Evolutionary conservation across 352 stramenopile species (phyloP).

Genomic region (Phytophthora kernoviae): DNA sequence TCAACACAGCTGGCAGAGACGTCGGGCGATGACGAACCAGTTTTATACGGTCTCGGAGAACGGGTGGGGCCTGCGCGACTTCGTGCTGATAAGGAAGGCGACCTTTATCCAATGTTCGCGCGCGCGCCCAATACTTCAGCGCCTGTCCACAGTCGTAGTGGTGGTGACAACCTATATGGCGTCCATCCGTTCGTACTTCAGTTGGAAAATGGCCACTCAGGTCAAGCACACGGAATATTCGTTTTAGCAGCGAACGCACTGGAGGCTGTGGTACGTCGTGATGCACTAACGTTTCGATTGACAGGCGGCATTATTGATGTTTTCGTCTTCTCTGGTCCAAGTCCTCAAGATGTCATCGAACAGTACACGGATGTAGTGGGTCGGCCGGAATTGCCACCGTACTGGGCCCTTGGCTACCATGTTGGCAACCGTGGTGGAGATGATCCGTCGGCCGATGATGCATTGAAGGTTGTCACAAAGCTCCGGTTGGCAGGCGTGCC

Average conservation of each 20-base stretch:
- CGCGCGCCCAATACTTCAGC: conserved; percentile 27
- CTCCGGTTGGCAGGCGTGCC: conserved; percentile 58
- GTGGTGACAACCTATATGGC: conserved; percentile 79
- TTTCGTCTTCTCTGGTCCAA: conserved; percentile 75
- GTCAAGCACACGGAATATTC: conserved; percentile 74
- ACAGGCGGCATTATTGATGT: conserved; percentile 86
- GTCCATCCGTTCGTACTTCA: conserved; percentile 82
- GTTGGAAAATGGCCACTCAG: conserved; percentile 50
- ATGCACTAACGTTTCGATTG: conserved; percentile 76
- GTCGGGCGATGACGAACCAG: conserved; percentile 29
- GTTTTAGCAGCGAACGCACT: conserved; percentile 87
- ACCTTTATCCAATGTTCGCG: conserved; percentile 79
- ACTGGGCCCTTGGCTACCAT: conserved; percentile 89
- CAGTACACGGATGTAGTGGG: conserved; percentile 84
- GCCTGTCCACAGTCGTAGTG: conserved; percentile 27
- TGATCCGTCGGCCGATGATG: conserved; percentile 22
- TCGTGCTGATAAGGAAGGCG: conserved; percentile 44
- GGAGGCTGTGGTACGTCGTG: conserved; percentile 72
- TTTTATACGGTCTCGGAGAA: conserved; percentile 82
- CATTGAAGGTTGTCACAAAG: conserved; percentile 29
- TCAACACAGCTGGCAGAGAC: conserved; percentile 59
- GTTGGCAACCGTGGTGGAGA: conserved; percentile 48
- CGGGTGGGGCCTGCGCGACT: conserved; percentile 50
- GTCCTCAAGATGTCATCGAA: conserved; percentile 51
- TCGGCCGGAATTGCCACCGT: conserved; percentile 75